A percentile compares a stretch with the other conserved stretches of the same genome.
Evolutionary conservation across 805 yeast genomes (phyloP).

Genomic region (Ogataea neopini): DNA sequence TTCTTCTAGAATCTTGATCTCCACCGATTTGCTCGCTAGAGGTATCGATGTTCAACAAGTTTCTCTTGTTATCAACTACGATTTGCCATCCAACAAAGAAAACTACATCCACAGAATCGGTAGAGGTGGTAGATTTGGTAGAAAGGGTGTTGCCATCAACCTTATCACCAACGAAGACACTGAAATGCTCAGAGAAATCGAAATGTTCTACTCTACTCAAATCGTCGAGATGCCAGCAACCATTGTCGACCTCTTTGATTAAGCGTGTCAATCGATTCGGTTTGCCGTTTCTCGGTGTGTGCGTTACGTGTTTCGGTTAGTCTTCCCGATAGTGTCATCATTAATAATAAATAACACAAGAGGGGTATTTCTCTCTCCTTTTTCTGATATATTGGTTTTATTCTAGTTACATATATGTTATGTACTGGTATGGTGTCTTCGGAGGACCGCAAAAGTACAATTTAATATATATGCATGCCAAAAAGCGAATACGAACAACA

Average conservation of each 20-base stretch:
- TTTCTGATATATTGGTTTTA: neutral
- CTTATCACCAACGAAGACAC: conserved; percentile 82
- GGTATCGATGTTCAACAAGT: conserved; percentile 99
- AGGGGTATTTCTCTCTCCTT: conserved; percentile 1
- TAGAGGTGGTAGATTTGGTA: conserved; percentile 97
- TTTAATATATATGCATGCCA: conserved; percentile 3
- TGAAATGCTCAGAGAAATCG: conserved; percentile 70
- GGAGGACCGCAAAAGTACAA: neutral
- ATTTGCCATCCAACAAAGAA: conserved; percentile 88
- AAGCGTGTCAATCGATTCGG: conserved; percentile 11
- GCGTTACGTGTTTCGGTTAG: conserved; percentile 5
- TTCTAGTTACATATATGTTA: conserved; percentile 9
- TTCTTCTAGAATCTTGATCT: conserved; percentile 86
- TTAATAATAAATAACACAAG: conserved; percentile 5
- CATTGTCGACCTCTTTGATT: conserved; percentile 50
- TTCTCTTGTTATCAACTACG: conserved; percentile 92
- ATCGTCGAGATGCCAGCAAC: conserved; percentile 80
- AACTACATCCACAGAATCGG: conserved; percentile 98
- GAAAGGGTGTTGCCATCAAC: conserved; percentile 98
- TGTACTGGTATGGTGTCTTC: conserved; percentile 8
- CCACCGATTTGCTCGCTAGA: conserved; percentile 97
- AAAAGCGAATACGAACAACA: too few species aligned
- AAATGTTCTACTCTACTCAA: conserved; percentile 70
- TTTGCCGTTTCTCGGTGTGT: conserved; percentile 3
- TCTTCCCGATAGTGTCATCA: conserved; percentile 9